These are phyloP conservation scores for Fusarium sp. DNA, from an alignment of 2,329 filamentous ascomycete genomes.

Conservation along the genomic window DNA sequence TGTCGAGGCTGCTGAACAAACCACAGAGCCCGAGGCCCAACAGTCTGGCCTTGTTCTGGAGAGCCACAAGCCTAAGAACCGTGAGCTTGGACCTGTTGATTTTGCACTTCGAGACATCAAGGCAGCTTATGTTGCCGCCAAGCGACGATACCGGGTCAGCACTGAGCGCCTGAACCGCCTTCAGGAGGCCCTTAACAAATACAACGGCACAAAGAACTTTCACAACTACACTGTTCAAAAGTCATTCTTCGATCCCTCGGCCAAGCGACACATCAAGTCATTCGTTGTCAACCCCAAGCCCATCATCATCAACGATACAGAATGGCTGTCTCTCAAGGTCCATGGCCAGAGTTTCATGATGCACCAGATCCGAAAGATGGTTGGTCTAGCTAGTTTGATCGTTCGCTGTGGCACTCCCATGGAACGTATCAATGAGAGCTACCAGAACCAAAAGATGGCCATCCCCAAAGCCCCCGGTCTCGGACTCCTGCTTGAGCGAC, in stretches of 20 bases:
- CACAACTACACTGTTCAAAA: conserved; percentile 99
- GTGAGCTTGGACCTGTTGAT: conserved; percentile 63
- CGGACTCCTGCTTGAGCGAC: conserved; percentile 86
- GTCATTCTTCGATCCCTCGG: conserved; percentile 78
- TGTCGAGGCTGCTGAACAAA: conserved; percentile 26
- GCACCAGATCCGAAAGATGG: conserved; percentile 99
- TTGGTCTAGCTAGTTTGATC: conserved; percentile 86
- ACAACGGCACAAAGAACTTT: conserved; percentile 88
- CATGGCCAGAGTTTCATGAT: conserved; percentile 99
- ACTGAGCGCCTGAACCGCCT: conserved; percentile 76
- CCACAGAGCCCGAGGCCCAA: conserved; percentile 34
- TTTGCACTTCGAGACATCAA: conserved; percentile 79
- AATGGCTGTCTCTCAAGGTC: conserved; percentile 96
- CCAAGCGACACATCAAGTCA: conserved; percentile 91
- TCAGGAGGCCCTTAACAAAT: conserved; percentile 77
- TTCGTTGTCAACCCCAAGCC: conserved; percentile 81
- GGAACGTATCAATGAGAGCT: conserved; percentile 77
- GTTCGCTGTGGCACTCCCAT: conserved; percentile 84
- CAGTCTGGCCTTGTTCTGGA: conserved; percentile 38
- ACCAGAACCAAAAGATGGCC: conserved; percentile 76
- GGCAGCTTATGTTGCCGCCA: conserved; percentile 81
- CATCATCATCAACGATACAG: conserved; percentile 87
- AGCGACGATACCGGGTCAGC: conserved; percentile 85
- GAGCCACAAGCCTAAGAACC: conserved; percentile 52
- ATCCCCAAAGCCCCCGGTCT: conserved; percentile 95